Conservation (phyloP, 1,284 basidiomycete genomes). For the Boletus semigastroideus region DNA sequence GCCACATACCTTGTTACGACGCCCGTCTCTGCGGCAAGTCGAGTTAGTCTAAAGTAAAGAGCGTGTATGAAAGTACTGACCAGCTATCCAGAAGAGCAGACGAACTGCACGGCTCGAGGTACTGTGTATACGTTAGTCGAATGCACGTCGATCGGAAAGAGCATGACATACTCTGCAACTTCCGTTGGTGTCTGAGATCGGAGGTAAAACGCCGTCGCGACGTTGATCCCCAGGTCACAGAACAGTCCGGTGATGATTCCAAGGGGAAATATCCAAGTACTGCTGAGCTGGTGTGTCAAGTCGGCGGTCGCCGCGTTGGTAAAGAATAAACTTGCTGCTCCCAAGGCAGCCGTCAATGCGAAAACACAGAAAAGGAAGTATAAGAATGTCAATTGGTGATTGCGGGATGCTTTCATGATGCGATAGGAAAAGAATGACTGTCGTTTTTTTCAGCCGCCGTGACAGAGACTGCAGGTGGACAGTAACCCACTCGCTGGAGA, state of each 20-base stretch:
- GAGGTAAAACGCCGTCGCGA: slow-evolving; percentile 13
- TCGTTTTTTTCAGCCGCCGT: background rate
- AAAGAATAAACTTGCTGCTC: slow-evolving; percentile 23
- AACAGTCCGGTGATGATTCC: slow-evolving; percentile 17
- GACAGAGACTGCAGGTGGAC: background rate
- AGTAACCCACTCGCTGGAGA: slow-evolving; percentile 16
- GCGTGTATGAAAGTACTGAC: slow-evolving; percentile 7
- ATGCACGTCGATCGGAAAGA: background rate
- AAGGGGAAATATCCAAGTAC: slow-evolving; percentile 21
- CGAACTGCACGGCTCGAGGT: background rate
- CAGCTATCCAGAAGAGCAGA: slow-evolving; percentile 11
- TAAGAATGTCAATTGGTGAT: slow-evolving; percentile 13
- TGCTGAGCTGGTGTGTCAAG: slow-evolving; percentile 14
- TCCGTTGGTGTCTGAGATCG: slow-evolving; percentile 1
- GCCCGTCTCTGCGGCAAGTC: slow-evolving; percentile 18
- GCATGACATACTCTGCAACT: slow-evolving; percentile 7
- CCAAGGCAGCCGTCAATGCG: slow-evolving; percentile 23
- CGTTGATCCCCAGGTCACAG: slow-evolving; percentile 21
- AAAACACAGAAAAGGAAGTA: slow-evolving; percentile 21
- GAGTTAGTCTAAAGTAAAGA: slow-evolving; percentile 3
- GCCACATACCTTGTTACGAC: slow-evolving; percentile 15
- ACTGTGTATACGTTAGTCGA: slow-evolving; percentile 3
- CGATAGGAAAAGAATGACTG: slow-evolving; percentile 26
- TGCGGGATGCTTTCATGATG: slow-evolving; percentile 17
- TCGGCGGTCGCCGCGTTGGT: background rate